These are phyloP conservation scores for Crithidia thermophila DNA, from an alignment of 208 protist genomes.

Conservation along the genomic window DNA sequence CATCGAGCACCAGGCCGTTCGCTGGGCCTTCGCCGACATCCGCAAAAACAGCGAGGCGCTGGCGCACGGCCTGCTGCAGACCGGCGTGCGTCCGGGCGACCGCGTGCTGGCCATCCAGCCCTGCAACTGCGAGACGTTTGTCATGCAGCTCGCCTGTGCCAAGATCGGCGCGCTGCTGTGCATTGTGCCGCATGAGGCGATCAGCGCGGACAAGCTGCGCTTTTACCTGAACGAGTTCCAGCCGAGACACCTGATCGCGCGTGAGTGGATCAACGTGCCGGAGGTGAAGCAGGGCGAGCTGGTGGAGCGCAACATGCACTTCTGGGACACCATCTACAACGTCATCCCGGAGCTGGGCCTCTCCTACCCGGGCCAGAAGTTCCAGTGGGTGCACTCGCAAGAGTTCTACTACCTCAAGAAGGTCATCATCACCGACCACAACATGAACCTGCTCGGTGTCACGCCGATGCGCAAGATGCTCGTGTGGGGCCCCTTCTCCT, in stretches of 20 bases:
- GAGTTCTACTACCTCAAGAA: slow-evolving; percentile 94
- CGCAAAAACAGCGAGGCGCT: slow-evolving; percentile 94
- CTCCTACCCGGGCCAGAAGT: slow-evolving; percentile 91
- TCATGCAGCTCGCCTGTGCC: slow-evolving; percentile 88
- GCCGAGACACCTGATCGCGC: slow-evolving; percentile 81
- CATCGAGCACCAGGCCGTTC: slow-evolving; percentile 92
- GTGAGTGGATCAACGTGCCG: slow-evolving; percentile 90
- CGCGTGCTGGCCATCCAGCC: slow-evolving; percentile 89
- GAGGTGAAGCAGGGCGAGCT: slow-evolving; percentile 84
- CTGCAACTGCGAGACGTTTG: slow-evolving; percentile 92
- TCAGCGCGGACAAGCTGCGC: slow-evolving; percentile 90
- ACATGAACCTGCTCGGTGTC: slow-evolving; percentile 91
- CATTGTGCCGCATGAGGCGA: slow-evolving; percentile 78
- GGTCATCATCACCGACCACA: slow-evolving; percentile 92
- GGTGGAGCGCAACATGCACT: slow-evolving; percentile 92
- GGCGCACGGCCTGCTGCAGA: slow-evolving; percentile 89
- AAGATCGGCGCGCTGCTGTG: slow-evolving; percentile 88
- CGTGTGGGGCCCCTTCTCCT: slow-evolving; percentile 91
- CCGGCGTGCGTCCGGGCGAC: slow-evolving; percentile 85
- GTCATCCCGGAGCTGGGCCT: slow-evolving; percentile 93
- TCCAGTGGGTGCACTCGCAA: slow-evolving; percentile 93
- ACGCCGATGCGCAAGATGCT: slow-evolving; percentile 92
- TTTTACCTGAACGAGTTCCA: slow-evolving; percentile 94
- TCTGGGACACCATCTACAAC: slow-evolving; percentile 93
- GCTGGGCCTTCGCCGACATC: slow-evolving; percentile 93